Conservation (phyloP, 2,329 filamentous ascomycete genomes). For the Hymenoscyphus linearis region DNA sequence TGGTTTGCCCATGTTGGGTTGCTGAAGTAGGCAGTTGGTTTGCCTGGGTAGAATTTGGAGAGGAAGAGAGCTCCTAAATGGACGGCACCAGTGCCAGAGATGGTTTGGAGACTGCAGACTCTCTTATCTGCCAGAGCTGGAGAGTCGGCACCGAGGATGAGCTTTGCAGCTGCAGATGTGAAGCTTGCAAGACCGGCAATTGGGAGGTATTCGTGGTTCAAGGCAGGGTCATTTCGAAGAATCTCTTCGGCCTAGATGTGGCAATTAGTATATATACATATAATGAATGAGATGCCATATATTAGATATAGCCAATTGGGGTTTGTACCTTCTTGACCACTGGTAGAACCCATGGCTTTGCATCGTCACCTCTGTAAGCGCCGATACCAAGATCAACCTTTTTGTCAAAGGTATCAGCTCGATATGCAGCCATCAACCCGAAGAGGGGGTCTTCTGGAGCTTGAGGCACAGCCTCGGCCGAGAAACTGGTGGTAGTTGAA, state of each 20-base stretch:
- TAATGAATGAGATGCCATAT: background rate
- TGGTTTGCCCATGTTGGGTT: slow-evolving; percentile 98
- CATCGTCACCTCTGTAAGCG: slow-evolving; percentile 90
- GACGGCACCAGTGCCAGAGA: slow-evolving; percentile 93
- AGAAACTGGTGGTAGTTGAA: slow-evolving; percentile 57
- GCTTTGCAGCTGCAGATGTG: slow-evolving; percentile 83
- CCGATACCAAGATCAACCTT: slow-evolving; percentile 93
- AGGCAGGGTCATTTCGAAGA: slow-evolving; percentile 77
- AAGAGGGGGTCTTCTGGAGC: slow-evolving; percentile 95
- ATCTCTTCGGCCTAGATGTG: slow-evolving; percentile 77
- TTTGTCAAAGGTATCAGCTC: slow-evolving; percentile 66
- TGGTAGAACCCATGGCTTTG: slow-evolving; percentile 94
- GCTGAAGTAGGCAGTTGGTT: slow-evolving; percentile 80
- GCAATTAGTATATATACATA: slow-evolving; percentile 5
- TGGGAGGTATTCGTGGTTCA: slow-evolving; percentile 98
- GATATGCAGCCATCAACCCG: slow-evolving; percentile 82
- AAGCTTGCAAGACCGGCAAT: slow-evolving; percentile 85
- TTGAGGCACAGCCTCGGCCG: slow-evolving; percentile 71
- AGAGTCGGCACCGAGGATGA: slow-evolving; percentile 76
- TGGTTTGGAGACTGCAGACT: slow-evolving; percentile 78
- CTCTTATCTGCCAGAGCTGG: slow-evolving; percentile 81
- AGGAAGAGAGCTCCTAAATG: slow-evolving; percentile 94
- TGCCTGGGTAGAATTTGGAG: slow-evolving; percentile 76
- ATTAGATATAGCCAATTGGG: background rate
- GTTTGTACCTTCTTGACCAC: slow-evolving; percentile 85